These are phyloP conservation scores for Rhodotorula taiwanensis DNA, from an alignment of 768 basidiomycete genomes.

Conservation along the genomic window DNA sequence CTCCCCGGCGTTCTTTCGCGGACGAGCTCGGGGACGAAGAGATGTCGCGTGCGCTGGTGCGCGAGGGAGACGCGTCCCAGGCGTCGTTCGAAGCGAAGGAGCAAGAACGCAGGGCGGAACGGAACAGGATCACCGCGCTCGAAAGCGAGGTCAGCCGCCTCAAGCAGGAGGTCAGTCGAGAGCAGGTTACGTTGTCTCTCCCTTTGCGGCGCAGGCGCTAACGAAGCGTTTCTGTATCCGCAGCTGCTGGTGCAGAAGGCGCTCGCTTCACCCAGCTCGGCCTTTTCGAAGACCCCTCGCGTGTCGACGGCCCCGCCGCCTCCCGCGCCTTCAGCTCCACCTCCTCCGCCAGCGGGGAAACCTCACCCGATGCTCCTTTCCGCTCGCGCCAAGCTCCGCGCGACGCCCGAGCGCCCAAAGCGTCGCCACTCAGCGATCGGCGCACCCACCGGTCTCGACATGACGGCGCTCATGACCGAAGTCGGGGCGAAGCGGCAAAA, in stretches of 20 bases:
- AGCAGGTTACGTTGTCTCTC: neutral
- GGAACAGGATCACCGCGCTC: constrained; percentile 8
- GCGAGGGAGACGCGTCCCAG: too few relatives aligned
- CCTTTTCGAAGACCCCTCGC: constrained; percentile 1
- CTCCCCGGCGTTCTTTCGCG: too few relatives aligned
- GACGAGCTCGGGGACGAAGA: too few relatives aligned
- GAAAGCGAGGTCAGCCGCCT: constrained; percentile 11
- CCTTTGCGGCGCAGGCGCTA: too few relatives aligned
- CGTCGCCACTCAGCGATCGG: neutral
- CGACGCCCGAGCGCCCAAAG: neutral
- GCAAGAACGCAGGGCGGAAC: constrained; percentile 5
- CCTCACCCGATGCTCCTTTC: constrained; percentile 18
- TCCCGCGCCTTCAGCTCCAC: constrained; percentile 12
- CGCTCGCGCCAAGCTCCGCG: constrained; percentile 1
- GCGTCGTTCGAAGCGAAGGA: constrained; percentile 7
- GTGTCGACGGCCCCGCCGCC: neutral
- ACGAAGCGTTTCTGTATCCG: too few relatives aligned
- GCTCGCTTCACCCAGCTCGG: neutral
- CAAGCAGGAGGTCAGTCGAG: neutral
- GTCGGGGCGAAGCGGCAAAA: constrained; percentile 13
- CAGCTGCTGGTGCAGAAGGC: constrained; percentile 4
- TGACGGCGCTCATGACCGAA: constrained; percentile 18
- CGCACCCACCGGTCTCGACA: neutral
- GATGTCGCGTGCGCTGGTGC: too few relatives aligned
- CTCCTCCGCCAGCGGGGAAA: neutral